These are phyloP conservation scores for Metschnikowia baotianmanensis DNA, from an alignment of 805 yeast species.

Conservation along the genomic window DNA sequence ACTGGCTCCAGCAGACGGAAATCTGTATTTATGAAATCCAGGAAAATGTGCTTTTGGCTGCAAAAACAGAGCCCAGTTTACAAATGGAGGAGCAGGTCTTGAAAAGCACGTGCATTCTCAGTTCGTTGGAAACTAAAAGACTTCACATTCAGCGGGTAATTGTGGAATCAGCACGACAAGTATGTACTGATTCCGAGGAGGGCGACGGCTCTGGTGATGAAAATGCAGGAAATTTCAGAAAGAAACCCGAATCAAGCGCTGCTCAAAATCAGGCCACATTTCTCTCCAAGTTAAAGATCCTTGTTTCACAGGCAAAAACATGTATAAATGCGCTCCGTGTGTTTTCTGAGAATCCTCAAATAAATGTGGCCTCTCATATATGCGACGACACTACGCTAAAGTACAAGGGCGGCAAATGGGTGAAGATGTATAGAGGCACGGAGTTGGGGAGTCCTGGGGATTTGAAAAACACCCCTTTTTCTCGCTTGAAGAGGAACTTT, in stretches of 20 bases:
- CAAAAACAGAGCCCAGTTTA: no score
- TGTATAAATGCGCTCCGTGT: constrained; percentile 1
- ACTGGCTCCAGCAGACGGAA: constrained; percentile 6
- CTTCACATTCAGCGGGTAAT: constrained; percentile 1
- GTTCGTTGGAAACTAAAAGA: constrained; percentile 1
- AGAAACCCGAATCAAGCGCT: no score
- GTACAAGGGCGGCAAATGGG: constrained; percentile 14
- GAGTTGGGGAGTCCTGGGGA: constrained; percentile 5
- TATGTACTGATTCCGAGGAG: not conserved
- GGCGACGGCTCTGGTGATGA: not conserved
- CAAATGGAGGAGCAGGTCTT: not conserved
- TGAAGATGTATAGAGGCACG: constrained; percentile 1
- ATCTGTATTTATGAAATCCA: constrained; percentile 1
- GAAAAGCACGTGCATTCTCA: not conserved
- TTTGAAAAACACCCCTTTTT: constrained; percentile 4
- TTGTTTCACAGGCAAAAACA: constrained; percentile 1
- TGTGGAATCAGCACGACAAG: not conserved
- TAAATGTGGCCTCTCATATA: not conserved
- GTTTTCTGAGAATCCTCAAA: not conserved
- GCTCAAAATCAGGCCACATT: not conserved
- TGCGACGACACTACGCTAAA: not conserved
- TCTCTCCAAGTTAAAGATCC: not conserved
- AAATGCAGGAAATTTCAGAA: no score
- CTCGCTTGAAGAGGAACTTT: constrained; percentile 12
- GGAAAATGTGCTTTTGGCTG: not conserved